Evolutionary conservation across 129 eudicot species (phyloP).

Genomic region (Calendula officinalis): DNA sequence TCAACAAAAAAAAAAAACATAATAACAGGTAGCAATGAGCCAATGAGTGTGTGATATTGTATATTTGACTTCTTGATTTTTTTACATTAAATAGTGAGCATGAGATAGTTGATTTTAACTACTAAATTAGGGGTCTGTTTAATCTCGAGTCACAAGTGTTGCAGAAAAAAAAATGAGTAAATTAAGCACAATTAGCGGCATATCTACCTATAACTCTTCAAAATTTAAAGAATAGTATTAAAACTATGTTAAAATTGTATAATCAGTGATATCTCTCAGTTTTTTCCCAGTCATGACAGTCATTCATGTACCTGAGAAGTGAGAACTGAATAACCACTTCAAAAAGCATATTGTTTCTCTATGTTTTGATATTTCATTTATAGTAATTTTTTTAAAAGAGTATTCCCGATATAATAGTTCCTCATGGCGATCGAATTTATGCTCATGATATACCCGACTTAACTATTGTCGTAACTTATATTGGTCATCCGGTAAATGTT

Average conservation of each 20-base stretch:
- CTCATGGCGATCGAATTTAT: too few species aligned
- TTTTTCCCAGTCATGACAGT: too few species aligned
- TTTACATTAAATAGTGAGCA: not conserved
- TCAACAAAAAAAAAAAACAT: too few species aligned
- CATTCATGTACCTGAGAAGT: conserved; percentile 10
- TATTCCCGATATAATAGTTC: too few species aligned
- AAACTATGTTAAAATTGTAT: too few species aligned
- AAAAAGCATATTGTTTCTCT: not conserved
- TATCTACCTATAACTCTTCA: too few species aligned
- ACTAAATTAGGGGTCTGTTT: conserved; percentile 14
- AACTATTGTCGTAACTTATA: too few species aligned
- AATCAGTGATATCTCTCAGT: too few species aligned
- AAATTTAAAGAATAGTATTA: too few species aligned
- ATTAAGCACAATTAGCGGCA: not conserved
- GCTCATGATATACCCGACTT: too few species aligned
- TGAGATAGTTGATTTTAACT: conserved; percentile 2
- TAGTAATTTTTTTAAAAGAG: too few species aligned
- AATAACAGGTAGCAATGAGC: not conserved
- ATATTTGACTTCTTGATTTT: not conserved
- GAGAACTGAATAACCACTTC: not conserved
- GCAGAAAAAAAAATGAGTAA: not conserved
- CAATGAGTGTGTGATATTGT: not conserved
- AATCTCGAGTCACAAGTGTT: conserved; percentile 22
- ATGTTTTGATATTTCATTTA: not conserved
- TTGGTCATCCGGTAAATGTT: too few species aligned